Conservation (phyloP, 768 basidiomycete genomes). For the Galerina sulciceps region DNA sequence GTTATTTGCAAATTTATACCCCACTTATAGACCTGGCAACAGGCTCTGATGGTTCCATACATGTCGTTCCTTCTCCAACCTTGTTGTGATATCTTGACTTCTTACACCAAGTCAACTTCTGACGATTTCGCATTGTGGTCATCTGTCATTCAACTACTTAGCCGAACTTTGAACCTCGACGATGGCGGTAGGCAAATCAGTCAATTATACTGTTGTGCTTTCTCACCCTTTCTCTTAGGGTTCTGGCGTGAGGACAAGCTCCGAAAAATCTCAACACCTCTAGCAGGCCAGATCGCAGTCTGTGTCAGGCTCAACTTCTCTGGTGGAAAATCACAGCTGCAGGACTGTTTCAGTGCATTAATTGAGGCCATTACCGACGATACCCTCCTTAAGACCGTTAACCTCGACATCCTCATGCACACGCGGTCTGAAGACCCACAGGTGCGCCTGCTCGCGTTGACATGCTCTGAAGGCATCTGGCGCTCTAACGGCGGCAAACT, state of each 20-base stretch:
- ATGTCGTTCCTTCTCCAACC: constrained; percentile 77
- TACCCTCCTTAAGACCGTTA: constrained; percentile 76
- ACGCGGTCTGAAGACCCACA: constrained; percentile 82
- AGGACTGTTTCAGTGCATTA: constrained; percentile 58
- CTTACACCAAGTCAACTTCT: constrained; percentile 39
- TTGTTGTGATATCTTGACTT: constrained; percentile 63
- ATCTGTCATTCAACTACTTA: constrained; percentile 60
- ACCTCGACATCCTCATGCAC: constrained; percentile 84
- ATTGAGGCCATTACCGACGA: constrained; percentile 59
- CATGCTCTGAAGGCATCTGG: constrained; percentile 78
- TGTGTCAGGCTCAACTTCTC: constrained; percentile 40
- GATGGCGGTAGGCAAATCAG: constrained; percentile 66
- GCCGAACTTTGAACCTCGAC: constrained; percentile 75
- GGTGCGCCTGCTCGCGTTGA: constrained; percentile 72
- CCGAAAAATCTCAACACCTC: constrained; percentile 56
- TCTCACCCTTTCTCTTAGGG: constrained; percentile 40
- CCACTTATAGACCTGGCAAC: neutral
- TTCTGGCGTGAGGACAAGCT: constrained; percentile 92
- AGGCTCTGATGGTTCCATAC: constrained; percentile 92
- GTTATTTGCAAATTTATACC: neutral
- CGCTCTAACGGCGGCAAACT: constrained; percentile 73
- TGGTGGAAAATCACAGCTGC: constrained; percentile 44
- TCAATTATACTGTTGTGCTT: neutral
- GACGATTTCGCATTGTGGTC: constrained; percentile 61
- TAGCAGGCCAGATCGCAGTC: constrained; percentile 70